phyloP scores from a whole-genome alignment of 371 early-diverging fungal genomes.

The Saksenaea vasiformis region DNA sequence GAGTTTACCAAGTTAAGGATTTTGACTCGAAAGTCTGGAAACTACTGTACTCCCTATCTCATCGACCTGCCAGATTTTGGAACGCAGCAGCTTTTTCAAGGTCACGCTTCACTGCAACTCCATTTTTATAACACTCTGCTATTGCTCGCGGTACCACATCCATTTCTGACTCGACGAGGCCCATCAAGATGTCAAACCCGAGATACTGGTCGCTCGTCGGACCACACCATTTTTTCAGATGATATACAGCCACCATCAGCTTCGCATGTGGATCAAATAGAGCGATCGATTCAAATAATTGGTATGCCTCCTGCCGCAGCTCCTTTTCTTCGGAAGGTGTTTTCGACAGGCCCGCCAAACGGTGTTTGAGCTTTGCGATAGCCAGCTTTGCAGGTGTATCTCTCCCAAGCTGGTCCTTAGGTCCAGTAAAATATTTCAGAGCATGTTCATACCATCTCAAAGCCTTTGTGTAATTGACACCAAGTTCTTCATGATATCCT shows the following conservation, averaged over 20 bases:
- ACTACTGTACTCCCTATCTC: neutral
- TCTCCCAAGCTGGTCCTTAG: neutral
- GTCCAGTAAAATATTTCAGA: no score
- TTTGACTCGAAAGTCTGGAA: neutral
- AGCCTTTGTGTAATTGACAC: constrained; percentile 1
- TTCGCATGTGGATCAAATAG: constrained; percentile 11
- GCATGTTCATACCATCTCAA: constrained; percentile 2
- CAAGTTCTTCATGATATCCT: neutral
- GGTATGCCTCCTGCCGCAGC: constrained; percentile 14
- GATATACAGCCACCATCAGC: constrained; percentile 25
- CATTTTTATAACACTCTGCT: constrained; percentile 27
- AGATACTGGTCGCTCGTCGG: constrained; percentile 3
- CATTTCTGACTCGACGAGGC: constrained; percentile 15
- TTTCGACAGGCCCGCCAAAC: neutral
- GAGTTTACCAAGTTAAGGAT: no score
- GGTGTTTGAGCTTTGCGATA: constrained; percentile 20
- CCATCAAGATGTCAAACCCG: constrained; percentile 16
- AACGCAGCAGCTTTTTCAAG: constrained; percentile 6
- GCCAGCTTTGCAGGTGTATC: constrained; percentile 7
- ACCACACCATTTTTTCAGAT: constrained; percentile 23
- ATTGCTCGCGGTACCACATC: constrained; percentile 14
- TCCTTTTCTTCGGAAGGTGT: neutral
- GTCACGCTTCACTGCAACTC: constrained; percentile 20
- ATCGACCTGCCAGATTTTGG: constrained; percentile 11
- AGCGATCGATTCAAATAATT: constrained; percentile 11